Evolutionary conservation across 2,329 filamentous ascomycete genomes (phyloP), one percentile per base, ranked within the genome.

Genomic region (Xylariales sp.): DNA sequence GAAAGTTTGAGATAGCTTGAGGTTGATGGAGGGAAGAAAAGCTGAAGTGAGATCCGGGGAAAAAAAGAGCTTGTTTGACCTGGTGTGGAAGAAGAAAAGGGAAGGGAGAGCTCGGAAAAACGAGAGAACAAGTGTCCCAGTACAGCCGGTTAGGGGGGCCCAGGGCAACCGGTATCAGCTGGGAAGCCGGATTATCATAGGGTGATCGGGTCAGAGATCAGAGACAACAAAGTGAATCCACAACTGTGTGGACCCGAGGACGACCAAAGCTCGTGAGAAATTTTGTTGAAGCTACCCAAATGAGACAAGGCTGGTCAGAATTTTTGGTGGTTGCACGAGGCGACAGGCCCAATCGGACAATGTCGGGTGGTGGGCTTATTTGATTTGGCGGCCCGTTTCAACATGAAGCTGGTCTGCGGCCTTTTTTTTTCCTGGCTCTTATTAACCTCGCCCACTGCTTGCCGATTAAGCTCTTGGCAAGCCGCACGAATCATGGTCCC

Each of bases 231-330:
- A 29, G 18, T 40, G 32, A 34, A 40, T 36, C 30, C 24, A 33
- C 40, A 39, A 33, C 25, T 36, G 38, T 32, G 47, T 51, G 49
- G 46, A 40, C 40, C 47, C n/a, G 34, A 29, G 33, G 21, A 42
- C 38, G 48, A 49, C 45, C 49, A 41, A 48, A 49, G 46, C 46
- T 47, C 29, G 31, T 38, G 36, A 52, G 47, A 55, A 53, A 50
- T 52, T 55, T 54, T 42, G 34, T 44, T 33, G 44, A 47, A 47
- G 46, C 47, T 57, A 51, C 56, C 55, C 46, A 44, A 59, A 53
- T 20, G 36, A 56, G 56, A 56, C 53, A 59, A 59, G 55, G 51
- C 56, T 56, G 51, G 40, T 40, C 34, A 43, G 40, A 44, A 46
- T 50, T 42, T n/a, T 40, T 41, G 24, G 38, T 40, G 30, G 40